Evolutionary conservation across 2,329 filamentous ascomycete species (phyloP).

Genomic region (Cladosporium sp.): DNA sequence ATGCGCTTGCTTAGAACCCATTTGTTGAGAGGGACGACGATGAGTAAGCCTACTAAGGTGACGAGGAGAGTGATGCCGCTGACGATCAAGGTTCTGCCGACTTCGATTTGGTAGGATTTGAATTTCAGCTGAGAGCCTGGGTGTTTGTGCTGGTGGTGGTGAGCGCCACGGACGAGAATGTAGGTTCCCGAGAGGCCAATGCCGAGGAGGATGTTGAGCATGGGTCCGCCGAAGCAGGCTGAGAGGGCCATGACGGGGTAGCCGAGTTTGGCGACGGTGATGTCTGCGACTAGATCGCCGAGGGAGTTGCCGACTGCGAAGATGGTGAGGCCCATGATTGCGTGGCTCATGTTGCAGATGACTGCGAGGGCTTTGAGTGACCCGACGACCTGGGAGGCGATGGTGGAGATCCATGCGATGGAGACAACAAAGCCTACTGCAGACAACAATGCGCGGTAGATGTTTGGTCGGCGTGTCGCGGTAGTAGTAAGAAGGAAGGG

Average conservation of each 20-base stretch:
- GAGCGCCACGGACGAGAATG: conserved; percentile 71
- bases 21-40: conserved; percentile 76
- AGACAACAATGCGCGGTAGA: conserved; percentile 71
- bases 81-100: conserved; percentile 79
- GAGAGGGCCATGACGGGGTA: conserved; percentile 95
- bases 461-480: conserved; percentile 58
- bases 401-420: conserved; percentile 93
- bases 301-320: conserved; percentile 96
- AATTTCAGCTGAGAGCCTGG: conserved; percentile 61
- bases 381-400: conserved; percentile 92
- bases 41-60: conserved; percentile 71
- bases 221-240: conserved; percentile 95
- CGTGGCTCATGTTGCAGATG: conserved; percentile 87
- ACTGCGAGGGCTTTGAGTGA: conserved; percentile 91
- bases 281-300: conserved; percentile 88
- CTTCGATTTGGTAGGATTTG: conserved; percentile 74
- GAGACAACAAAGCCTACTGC: conserved; percentile 86
- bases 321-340: conserved; percentile 87
- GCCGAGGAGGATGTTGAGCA: conserved; percentile 94
- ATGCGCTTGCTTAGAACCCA: conserved; percentile 82
- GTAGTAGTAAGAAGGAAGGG: conserved; percentile 66
- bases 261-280: conserved; percentile 87
- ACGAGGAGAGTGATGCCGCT: conserved; percentile 77
- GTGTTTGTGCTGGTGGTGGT: conserved; percentile 61
- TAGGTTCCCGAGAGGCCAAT: conserved; percentile 88